Percentiles rank a stretch among this genome's conserved stretches.
These are phyloP conservation scores for Panellus pusillus DNA, from an alignment of 768 basidiomycete genomes.

Conservation along the genomic window DNA sequence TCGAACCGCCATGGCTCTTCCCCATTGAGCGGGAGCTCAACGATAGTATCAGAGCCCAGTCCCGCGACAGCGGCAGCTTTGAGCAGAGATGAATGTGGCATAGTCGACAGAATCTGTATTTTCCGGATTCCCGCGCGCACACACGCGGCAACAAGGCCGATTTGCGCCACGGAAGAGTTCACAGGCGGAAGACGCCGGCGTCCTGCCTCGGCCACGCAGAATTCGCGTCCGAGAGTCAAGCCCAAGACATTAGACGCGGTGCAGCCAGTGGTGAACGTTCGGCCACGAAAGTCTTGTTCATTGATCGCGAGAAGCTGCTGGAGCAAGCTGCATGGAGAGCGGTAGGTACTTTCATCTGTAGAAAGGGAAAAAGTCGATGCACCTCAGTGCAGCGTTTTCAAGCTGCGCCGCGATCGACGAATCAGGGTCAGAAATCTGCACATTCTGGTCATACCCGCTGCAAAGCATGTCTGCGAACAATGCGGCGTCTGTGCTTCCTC, in stretches of 20 bases:
- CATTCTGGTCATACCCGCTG: slow-evolving; percentile 16
- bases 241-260: slow-evolving; percentile 16
- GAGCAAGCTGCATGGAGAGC: slow-evolving; percentile 7
- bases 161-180: slow-evolving; percentile 9
- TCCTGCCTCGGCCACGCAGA: slow-evolving; percentile 10
- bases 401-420: slow-evolving; percentile 7
- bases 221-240: slow-evolving; percentile 15
- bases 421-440: slow-evolving; percentile 3
- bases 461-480: slow-evolving; percentile 15
- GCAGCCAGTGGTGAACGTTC: slow-evolving; percentile 16
- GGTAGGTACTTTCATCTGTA: neutral
- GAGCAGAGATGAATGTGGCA: slow-evolving; percentile 16
- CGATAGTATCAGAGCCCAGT: neutral
- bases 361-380: neutral
- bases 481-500: slow-evolving; percentile 8
- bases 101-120: slow-evolving; percentile 11
- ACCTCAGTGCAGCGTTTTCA: slow-evolving; percentile 12
- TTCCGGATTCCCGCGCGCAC: slow-evolving; percentile 8
- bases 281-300: slow-evolving; percentile 6
- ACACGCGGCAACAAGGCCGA: slow-evolving; percentile 10
- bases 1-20: slow-evolving; percentile 18
- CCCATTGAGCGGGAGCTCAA: slow-evolving; percentile 8
- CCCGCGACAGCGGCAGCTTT: slow-evolving; percentile 14
- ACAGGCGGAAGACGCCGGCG: slow-evolving; percentile 9
- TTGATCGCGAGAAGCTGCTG: slow-evolving; percentile 13